Conservation (phyloP, 345 rosid species). For the Xanthoceras sorbifolium region DNA sequence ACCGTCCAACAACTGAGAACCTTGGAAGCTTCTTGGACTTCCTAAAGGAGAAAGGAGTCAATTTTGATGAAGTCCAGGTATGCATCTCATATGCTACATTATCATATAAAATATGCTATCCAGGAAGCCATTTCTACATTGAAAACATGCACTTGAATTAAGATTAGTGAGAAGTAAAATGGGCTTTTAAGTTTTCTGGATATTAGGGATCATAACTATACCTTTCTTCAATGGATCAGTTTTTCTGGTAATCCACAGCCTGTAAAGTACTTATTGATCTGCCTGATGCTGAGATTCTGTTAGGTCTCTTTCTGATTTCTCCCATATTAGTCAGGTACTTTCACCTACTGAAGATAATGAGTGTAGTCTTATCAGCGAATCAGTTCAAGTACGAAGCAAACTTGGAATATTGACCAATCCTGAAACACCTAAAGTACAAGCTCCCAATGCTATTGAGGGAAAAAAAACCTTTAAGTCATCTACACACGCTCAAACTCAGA, state of each 20-base stretch:
- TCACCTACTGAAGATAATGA: conserved; percentile 23
- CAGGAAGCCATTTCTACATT: neutral
- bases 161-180: neutral
- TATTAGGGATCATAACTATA: neutral
- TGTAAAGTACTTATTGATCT: neutral
- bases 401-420: neutral
- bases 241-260: neutral
- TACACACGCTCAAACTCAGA: conserved; percentile 7
- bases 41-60: conserved; percentile 36
- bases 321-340: conserved; percentile 15
- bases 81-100: conserved; percentile 1
- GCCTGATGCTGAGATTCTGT: neutral
- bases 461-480: neutral
- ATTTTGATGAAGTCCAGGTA: conserved; percentile 39
- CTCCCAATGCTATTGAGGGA: neutral
- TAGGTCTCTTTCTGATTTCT: conserved; percentile 2
- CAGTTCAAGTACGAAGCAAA: neutral
- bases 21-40: conserved; percentile 34
- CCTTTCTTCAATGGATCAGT: neutral
- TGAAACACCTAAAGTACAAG: neutral
- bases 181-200: neutral
- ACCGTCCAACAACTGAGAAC: conserved; percentile 38
- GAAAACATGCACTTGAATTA: neutral
- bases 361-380: conserved; percentile 12
- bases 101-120: neutral